Base-by-base conservation (phyloP, 75 land plant species). In the Gnetum montanum region DNA sequence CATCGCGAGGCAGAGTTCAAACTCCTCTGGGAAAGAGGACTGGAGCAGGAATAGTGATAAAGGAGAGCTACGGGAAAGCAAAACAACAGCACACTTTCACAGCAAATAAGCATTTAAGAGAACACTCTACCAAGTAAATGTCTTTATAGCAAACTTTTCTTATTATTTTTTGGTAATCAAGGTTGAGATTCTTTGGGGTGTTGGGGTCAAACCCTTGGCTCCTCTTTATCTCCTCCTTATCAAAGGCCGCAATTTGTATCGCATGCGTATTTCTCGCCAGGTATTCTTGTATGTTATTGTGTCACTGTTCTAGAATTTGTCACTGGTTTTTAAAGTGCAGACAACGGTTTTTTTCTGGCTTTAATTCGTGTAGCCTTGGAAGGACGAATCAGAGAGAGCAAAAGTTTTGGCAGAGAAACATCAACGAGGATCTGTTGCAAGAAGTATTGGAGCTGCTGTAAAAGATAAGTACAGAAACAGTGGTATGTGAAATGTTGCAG, bases 1-100 rank as follows among this genome's bases (percentile, higher is more conserved):
- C 43, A 18, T 41, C 46, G 16, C 40, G 72, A 34, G 35, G 61
- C 18, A 34, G 50, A 33, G 55, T 36, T 10, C 55, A 53, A 53
- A 33, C 8, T 53, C 55, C 55, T 53, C 31, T 53, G 6, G 74
- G 74, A 13, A 44, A 36, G 31, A 72, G 73, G 8, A 46, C 46
- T 43, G 45, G 68, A 47, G 74, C 73, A 19, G 74, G 74, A 19
- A 49, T 34, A 48, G 57, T 71, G 49, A 59, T 69, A 51, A 71
- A 69, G 48, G 74, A 71, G 13, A 71, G 73, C 73, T 71, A 71
- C 52, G 74, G 74, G 31, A 64, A 57, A 26, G 38, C 24, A 30
- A 71, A 71, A 58, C 74, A 71, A 33, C 74, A 71, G 49, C 74
- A 71, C 44, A 69, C 74, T 13, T 71, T 71, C 34, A 71, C 74